Conservation (phyloP, 2,329 filamentous ascomycete species). For the Alternaria sp. region DNA sequence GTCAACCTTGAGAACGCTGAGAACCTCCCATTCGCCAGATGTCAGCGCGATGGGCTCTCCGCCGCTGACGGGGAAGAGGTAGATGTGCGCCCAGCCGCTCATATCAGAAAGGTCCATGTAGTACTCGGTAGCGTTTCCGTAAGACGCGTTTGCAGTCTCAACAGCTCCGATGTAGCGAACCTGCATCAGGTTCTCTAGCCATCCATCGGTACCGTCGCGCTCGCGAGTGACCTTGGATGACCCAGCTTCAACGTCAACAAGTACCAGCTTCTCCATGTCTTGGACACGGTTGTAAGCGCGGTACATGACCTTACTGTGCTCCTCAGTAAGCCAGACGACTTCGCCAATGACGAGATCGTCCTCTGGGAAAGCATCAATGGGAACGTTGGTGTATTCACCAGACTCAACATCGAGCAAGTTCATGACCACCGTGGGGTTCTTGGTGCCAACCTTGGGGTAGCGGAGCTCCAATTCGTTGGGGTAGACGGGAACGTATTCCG, state of each 20-base stretch:
- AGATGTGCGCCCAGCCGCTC: slow-evolving; percentile 70
- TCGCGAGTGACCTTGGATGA: slow-evolving; percentile 59
- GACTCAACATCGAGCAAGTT: slow-evolving; percentile 63
- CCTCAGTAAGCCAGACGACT: slow-evolving; percentile 69
- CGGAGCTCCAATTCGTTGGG: slow-evolving; percentile 67
- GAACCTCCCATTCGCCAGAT: slow-evolving; percentile 70
- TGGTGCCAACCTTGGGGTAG: slow-evolving; percentile 73
- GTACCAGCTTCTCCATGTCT: slow-evolving; percentile 66
- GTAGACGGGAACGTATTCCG: slow-evolving; percentile 63
- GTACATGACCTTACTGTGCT: slow-evolving; percentile 67
- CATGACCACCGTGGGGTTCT: slow-evolving; percentile 69
- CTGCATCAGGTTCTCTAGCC: slow-evolving; percentile 66
- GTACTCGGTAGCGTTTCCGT: slow-evolving; percentile 55
- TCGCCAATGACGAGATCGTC: slow-evolving; percentile 71
- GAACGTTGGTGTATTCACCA: slow-evolving; percentile 54
- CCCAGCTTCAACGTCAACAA: slow-evolving; percentile 61
- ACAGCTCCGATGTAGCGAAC: slow-evolving; percentile 62
- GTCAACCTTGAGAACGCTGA: slow-evolving; percentile 65
- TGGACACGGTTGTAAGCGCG: slow-evolving; percentile 73
- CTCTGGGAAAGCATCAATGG: slow-evolving; percentile 63
- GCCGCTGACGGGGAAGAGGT: slow-evolving; percentile 65
- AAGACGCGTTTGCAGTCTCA: slow-evolving; percentile 35
- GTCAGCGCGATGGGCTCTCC: slow-evolving; percentile 66
- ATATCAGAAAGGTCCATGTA: slow-evolving; percentile 72
- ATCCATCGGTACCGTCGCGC: slow-evolving; percentile 65